A percentile compares a stretch with the other conserved stretches of the same genome.
These are phyloP conservation scores for Aulographum hederae DNA, from an alignment of 2,329 filamentous ascomycete genomes.

Conservation along the genomic window DNA sequence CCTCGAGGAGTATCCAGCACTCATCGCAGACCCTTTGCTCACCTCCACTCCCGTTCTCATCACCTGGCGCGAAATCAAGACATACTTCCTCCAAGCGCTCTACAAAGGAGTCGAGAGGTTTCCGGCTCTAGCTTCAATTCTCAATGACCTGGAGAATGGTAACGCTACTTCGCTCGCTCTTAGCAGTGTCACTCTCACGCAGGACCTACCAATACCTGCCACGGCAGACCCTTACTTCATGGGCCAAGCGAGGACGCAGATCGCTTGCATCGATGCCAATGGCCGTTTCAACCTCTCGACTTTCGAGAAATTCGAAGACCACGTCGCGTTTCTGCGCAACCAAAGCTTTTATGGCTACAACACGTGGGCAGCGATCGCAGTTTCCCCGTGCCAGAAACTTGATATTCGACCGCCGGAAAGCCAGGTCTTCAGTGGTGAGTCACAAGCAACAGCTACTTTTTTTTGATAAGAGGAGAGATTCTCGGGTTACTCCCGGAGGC, in stretches of 20 bases:
- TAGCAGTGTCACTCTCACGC: neutral
- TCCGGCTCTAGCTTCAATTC: constrained; percentile 1
- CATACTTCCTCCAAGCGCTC: constrained; percentile 1
- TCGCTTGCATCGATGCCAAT: constrained; percentile 1
- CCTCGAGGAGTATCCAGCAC: constrained; percentile 2
- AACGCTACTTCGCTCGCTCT: neutral
- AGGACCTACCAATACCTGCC: neutral
- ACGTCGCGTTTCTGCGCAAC: neutral
- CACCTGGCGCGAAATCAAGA: neutral
- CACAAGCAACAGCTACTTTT: no score
- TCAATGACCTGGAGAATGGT: constrained; percentile 1
- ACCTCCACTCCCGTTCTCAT: neutral
- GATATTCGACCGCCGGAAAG: constrained; percentile 2
- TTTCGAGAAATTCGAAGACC: constrained; percentile 3
- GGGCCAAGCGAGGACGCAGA: neutral
- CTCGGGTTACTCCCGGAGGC: no score
- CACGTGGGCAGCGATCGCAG: neutral
- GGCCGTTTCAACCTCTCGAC: constrained; percentile 1
- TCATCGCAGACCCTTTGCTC: constrained; percentile 1
- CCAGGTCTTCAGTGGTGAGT: constrained; percentile 2
- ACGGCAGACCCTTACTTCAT: neutral
- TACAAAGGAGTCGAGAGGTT: neutral
- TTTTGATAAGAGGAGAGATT: no score
- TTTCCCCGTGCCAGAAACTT: neutral
- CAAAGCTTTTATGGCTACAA: constrained; percentile 1